Conservation (phyloP, 2,329 filamentous ascomycete genomes). For the Phialophora chinensis region DNA sequence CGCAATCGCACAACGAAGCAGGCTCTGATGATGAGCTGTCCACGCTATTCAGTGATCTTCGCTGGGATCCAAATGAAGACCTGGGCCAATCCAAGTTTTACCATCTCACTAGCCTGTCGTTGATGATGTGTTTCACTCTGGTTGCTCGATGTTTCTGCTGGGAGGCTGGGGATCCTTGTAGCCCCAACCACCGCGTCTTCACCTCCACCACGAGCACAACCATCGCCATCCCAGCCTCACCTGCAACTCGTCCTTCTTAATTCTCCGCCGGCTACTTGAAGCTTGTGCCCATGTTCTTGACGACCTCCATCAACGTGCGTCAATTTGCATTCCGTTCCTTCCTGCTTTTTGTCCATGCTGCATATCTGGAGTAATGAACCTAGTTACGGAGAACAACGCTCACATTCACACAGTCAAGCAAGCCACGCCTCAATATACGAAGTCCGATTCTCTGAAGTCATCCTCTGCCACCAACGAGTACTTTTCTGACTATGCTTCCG, state of each 20-base stretch:
- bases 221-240: slow-evolving; percentile 35
- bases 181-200: slow-evolving; percentile 35
- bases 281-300: slow-evolving; percentile 16
- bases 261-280: slow-evolving; percentile 25
- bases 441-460: slow-evolving; percentile 54
- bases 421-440: slow-evolving; percentile 54
- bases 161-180: slow-evolving; percentile 30
- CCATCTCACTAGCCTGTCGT: slow-evolving; percentile 1
- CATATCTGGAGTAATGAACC: slow-evolving; percentile 42
- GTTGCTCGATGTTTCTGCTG: slow-evolving; percentile 22
- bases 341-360: slow-evolving; percentile 24
- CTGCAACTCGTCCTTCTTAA: slow-evolving; percentile 28
- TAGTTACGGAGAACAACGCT: slow-evolving; percentile 36
- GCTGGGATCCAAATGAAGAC: background rate
- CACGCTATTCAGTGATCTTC: background rate
- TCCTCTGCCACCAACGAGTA: slow-evolving; percentile 57
- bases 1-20: background rate
- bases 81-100: slow-evolving; percentile 14
- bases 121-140: slow-evolving; percentile 35
- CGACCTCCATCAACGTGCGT: slow-evolving; percentile 35
- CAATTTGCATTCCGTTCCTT: slow-evolving; percentile 22
- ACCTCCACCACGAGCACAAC: slow-evolving; percentile 12
- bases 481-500: slow-evolving; percentile 51
- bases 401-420: slow-evolving; percentile 47
- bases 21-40: background rate